phyloP scores from a whole-genome alignment of 164 flowering plant genomes.

The Vitis cinerea region DNA sequence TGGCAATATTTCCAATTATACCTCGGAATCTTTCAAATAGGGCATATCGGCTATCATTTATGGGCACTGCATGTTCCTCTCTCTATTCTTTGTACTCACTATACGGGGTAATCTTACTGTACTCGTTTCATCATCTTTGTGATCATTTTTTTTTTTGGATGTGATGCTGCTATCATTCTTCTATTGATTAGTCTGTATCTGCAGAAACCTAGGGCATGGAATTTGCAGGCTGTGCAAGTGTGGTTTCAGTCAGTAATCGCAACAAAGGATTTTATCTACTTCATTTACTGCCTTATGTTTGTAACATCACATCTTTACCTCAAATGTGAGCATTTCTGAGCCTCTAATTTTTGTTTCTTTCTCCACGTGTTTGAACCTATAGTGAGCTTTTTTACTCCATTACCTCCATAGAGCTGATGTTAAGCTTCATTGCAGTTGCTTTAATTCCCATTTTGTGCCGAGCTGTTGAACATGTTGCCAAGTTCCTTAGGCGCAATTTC shows the following conservation, averaged over 20 bases:
- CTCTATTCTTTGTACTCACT: constrained; percentile 75
- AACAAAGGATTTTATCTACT: constrained; percentile 93
- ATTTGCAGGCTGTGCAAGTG: constrained; percentile 78
- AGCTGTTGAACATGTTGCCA: constrained; percentile 76
- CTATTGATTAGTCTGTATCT: constrained; percentile 12
- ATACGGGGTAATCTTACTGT: constrained; percentile 68
- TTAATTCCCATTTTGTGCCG: constrained; percentile 86
- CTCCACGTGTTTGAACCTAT: neutral
- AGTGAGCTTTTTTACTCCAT: neutral
- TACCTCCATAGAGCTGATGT: constrained; percentile 9
- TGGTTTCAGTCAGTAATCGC: constrained; percentile 84
- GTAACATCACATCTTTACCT: constrained; percentile 71
- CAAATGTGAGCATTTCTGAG: constrained; percentile 58
- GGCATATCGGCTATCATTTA: constrained; percentile 82
- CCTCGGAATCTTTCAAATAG: constrained; percentile 72
- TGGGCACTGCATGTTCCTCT: constrained; percentile 87
- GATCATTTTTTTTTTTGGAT: constrained; percentile 1
- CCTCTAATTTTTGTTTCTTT: neutral
- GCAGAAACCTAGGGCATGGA: constrained; percentile 97
- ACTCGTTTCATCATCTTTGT: neutral
- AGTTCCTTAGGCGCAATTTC: constrained; percentile 87
- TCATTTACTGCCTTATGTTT: constrained; percentile 85
- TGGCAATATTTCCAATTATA: constrained; percentile 78
- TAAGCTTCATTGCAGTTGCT: constrained; percentile 67
- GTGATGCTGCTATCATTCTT: constrained; percentile 1